Percentiles rank a stretch among this genome's conserved stretches.
Evolutionary conservation across 202 grass and related monocot species (phyloP).

Genomic region (Bolboschoenoplectus hybrid): DNA sequence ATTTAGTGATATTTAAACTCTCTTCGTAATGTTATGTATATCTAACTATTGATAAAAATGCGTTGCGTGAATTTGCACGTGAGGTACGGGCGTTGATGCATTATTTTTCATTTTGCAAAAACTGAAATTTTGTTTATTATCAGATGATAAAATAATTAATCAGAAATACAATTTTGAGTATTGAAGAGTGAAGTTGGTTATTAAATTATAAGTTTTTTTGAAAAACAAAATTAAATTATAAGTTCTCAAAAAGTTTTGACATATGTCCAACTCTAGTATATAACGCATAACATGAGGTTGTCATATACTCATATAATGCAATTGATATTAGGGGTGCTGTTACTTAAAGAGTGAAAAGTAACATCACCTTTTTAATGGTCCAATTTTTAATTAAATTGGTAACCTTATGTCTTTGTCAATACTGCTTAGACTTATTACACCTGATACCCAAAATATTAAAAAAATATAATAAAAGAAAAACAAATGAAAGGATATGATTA

Average conservation of each 20-base stretch:
- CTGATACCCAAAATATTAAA: background rate
- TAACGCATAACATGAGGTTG: background rate
- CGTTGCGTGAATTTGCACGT: too few species aligned
- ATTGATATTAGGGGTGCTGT: background rate
- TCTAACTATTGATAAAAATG: too few species aligned
- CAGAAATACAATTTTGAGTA: too few species aligned
- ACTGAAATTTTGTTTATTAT: too few species aligned
- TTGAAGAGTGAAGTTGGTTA: too few species aligned
- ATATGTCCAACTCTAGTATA: background rate
- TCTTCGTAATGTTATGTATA: too few species aligned
- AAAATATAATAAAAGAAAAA: background rate
- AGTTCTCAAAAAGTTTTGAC: background rate
- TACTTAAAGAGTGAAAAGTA: background rate
- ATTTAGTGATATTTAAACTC: too few species aligned
- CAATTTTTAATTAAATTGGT: background rate
- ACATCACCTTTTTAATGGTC: background rate
- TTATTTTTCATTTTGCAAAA: too few species aligned
- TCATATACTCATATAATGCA: slow-evolving; percentile 24
- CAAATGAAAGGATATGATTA: background rate
- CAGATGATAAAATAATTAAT: too few species aligned
- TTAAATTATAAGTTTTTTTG: too few species aligned
- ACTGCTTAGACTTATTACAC: background rate
- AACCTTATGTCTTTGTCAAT: background rate
- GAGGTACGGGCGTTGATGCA: too few species aligned
- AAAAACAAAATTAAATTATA: background rate